phyloP scores from a whole-genome alignment of 2,329 filamentous ascomycete genomes.

The Penicillium palitans region DNA sequence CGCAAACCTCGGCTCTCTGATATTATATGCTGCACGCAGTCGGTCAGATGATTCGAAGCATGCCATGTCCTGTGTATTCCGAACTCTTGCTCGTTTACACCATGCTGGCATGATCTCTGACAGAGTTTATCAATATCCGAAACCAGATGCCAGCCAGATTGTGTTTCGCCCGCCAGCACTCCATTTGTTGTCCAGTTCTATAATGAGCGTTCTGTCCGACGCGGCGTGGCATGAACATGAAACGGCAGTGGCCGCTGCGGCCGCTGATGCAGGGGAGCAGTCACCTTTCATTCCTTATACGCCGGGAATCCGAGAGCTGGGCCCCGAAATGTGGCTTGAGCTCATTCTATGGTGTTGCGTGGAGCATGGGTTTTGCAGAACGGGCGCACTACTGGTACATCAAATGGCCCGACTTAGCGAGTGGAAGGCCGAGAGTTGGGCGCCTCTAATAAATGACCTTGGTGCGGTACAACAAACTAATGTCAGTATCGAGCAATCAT shows the following conservation, averaged over 20 bases:
- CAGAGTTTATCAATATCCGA: conserved; percentile 44
- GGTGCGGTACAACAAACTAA: conserved; percentile 36
- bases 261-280: conserved; percentile 38
- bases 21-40: conserved; percentile 44
- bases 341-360: conserved; percentile 54
- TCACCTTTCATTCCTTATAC: conserved; percentile 43
- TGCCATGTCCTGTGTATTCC: conserved; percentile 48
- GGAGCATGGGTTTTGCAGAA: conserved; percentile 46
- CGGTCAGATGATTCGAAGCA: conserved; percentile 35
- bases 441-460: conserved; percentile 29
- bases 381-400: conserved; percentile 44
- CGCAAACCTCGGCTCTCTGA: conserved; percentile 41
- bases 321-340: conserved; percentile 52
- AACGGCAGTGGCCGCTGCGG: conserved; percentile 39
- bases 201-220: conserved; percentile 50
- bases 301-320: conserved; percentile 46
- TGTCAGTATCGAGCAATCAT: conserved; percentile 38
- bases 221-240: conserved; percentile 47
- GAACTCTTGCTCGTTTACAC: conserved; percentile 48
- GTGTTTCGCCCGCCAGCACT: conserved; percentile 46
- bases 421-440: conserved; percentile 48
- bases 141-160: conserved; percentile 29
- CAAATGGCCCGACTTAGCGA: conserved; percentile 32
- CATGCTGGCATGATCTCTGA: conserved; percentile 46
- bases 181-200: conserved; percentile 45